A percentile compares a stretch with the other conserved stretches of the same genome.
Evolutionary conservation across 306 rosid species (phyloP).

Genomic region (Vicia faba): DNA sequence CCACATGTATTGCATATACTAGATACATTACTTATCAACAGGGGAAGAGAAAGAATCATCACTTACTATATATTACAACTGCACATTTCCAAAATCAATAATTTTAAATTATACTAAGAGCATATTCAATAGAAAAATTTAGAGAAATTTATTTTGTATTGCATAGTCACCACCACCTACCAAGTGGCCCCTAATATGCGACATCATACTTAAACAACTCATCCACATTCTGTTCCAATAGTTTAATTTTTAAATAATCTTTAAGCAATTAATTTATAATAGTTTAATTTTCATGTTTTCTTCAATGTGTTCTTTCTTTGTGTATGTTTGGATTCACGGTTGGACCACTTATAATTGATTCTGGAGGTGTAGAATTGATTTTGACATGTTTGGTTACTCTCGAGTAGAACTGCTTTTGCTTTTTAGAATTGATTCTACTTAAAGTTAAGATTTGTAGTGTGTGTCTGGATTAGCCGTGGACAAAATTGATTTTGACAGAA

Average conservation of each 20-base stretch:
- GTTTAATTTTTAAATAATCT: neutral
- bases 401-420: no score
- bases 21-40: neutral
- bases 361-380: no score
- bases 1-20: neutral
- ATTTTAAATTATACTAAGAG: neutral
- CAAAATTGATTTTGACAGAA: no score
- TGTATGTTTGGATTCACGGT: no score
- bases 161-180: neutral
- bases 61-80: neutral
- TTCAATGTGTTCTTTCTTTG: neutral
- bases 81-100: conserved; percentile 11
- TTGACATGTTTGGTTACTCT: no score
- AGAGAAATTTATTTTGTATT: neutral
- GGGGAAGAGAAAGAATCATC: conserved; percentile 2
- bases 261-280: neutral
- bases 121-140: neutral
- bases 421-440: no score
- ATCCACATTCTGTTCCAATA: neutral
- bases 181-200: neutral
- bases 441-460: no score
- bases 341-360: no score
- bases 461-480: no score
- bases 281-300: neutral
- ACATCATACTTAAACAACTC: neutral